Percentiles rank a stretch among this genome's conserved stretches.
Evolutionary conservation across 2,329 filamentous ascomycete genomes (phyloP).

Genomic region (Colletotrichum truncatum): DNA sequence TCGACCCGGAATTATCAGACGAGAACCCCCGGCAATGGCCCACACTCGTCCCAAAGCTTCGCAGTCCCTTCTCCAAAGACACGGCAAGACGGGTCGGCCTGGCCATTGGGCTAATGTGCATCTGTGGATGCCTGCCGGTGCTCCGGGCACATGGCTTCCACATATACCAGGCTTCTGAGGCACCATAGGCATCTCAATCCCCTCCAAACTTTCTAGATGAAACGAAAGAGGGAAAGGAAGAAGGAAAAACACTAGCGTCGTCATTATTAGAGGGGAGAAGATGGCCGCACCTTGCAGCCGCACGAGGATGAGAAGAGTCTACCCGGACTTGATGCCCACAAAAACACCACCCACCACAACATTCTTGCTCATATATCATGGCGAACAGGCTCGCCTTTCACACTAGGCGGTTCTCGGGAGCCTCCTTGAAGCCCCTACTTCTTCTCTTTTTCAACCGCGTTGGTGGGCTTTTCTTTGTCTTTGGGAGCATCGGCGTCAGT

Average conservation of each 20-base stretch:
- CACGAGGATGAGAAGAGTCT: conserved; percentile 23
- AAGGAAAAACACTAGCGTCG: not conserved
- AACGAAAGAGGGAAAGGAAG: not conserved
- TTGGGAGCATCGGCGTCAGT: conserved; percentile 28
- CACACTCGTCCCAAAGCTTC: conserved; percentile 18
- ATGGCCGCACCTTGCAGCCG: not conserved
- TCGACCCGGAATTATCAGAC: not conserved
- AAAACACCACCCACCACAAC: not conserved
- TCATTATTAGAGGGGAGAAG: not conserved
- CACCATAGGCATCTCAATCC: not conserved
- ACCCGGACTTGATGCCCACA: not conserved
- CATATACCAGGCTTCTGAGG: conserved; percentile 22
- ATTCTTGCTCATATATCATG: conserved; percentile 18
- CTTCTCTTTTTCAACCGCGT: conserved; percentile 24
- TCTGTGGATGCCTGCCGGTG: conserved; percentile 32
- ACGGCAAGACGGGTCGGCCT: conserved; percentile 40
- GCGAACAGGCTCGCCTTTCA: conserved; percentile 5
- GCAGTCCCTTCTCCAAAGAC: conserved; percentile 29
- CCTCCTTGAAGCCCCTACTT: conserved; percentile 19
- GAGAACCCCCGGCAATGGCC: conserved; percentile 11
- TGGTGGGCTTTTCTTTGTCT: conserved; percentile 30
- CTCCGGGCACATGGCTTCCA: conserved; percentile 27
- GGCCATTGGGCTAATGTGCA: conserved; percentile 41
- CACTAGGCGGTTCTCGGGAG: not conserved
- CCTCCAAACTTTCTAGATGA: too few species aligned